Percentiles rank a stretch among this genome's conserved stretches.
phyloP scores from a whole-genome alignment of 2,329 filamentous ascomycete genomes.

The Aspergillus sp. region DNA sequence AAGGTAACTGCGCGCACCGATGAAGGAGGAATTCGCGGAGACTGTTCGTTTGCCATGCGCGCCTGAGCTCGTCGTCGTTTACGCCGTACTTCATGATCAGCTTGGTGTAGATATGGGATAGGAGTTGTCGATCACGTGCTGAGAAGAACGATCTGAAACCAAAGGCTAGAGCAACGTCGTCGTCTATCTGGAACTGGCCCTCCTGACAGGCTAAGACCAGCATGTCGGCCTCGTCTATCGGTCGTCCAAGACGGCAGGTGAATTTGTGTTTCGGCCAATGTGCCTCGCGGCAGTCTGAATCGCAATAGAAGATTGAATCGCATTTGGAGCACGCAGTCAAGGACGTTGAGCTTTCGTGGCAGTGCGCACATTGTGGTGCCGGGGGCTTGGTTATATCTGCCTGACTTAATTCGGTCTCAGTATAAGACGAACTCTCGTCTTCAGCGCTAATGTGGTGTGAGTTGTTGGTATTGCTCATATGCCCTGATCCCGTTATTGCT shows the following conservation, averaged over 20 bases:
- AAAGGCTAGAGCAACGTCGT: neutral
- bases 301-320: neutral
- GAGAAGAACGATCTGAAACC: neutral
- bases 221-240: neutral
- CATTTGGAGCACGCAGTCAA: neutral
- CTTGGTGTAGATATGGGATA: neutral
- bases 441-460: neutral
- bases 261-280: neutral
- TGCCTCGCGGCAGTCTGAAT: neutral
- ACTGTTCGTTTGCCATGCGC: neutral
- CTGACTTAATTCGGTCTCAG: neutral
- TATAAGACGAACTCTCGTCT: neutral
- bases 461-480: neutral
- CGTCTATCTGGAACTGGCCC: neutral
- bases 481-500: neutral
- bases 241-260: neutral
- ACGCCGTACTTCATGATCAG: neutral
- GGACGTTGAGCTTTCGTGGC: neutral
- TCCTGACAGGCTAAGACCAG: neutral
- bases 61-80: neutral
- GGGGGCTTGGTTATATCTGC: neutral
- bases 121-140: neutral
- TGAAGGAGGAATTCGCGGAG: neutral
- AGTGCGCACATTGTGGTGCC: neutral
- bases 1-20: neutral